These are phyloP conservation scores for Solanum infundibuliforme DNA, from an alignment of 257 asterid genomes.

Conservation along the genomic window DNA sequence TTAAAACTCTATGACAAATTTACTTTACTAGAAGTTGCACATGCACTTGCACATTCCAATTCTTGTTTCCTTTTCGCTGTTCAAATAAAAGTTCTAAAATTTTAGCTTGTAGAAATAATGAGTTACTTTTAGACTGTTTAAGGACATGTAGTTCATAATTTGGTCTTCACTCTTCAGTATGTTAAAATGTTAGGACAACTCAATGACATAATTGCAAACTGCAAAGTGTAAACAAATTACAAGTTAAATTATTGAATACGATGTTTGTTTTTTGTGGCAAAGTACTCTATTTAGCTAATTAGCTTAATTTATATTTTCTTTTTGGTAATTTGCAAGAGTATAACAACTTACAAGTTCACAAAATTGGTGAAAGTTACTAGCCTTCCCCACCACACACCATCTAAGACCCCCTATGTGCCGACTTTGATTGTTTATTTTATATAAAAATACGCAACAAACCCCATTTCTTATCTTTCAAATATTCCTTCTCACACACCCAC, in stretches of 20 bases:
- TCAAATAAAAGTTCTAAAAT: too few relatives aligned
- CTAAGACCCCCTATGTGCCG: not conserved
- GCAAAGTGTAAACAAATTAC: too few relatives aligned
- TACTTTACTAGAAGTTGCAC: not conserved
- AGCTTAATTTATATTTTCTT: too few relatives aligned
- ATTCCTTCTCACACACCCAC: not conserved
- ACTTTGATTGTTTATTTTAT: not conserved
- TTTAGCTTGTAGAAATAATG: too few relatives aligned
- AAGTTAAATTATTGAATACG: too few relatives aligned
- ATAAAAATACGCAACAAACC: not conserved
- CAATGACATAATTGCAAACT: not conserved
- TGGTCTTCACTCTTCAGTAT: too few relatives aligned
- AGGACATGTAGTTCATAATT: too few relatives aligned
- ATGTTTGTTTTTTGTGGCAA: not conserved
- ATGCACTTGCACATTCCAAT: too few relatives aligned
- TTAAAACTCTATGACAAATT: not conserved
- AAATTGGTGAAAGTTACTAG: not conserved
- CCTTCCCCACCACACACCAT: conserved; percentile 3
- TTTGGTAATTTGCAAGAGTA: not conserved
- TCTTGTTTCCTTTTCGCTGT: too few relatives aligned
- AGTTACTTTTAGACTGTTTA: too few relatives aligned
- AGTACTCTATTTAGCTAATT: not conserved
- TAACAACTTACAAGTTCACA: not conserved
- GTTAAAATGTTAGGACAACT: not conserved
- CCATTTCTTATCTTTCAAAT: not conserved